Conservation (phyloP, 179 eudicot species). For the Drosera spatulata region DNA sequence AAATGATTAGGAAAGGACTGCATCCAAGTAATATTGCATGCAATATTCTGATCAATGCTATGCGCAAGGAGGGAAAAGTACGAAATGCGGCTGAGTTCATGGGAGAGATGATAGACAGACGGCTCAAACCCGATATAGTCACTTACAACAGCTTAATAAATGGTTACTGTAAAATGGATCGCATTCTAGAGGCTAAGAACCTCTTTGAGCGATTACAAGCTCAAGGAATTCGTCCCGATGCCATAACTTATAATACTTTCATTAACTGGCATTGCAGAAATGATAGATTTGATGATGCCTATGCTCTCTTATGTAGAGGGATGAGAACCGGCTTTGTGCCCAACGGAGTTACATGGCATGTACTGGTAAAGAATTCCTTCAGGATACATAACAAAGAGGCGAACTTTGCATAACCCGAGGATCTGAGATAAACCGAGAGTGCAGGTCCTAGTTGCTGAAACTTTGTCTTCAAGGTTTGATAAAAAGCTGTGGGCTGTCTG, state of each 20-base stretch:
- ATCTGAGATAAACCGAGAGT: no score
- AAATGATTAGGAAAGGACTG: constrained; percentile 59
- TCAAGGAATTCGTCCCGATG: constrained; percentile 63
- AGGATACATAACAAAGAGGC: background rate
- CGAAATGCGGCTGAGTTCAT: constrained; percentile 62
- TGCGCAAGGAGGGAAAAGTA: constrained; percentile 50
- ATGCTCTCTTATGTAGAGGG: constrained; percentile 51
- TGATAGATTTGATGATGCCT: constrained; percentile 52
- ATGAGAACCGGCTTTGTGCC: constrained; percentile 67
- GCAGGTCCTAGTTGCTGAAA: constrained; percentile 8
- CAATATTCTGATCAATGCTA: constrained; percentile 68
- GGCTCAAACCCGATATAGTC: constrained; percentile 73
- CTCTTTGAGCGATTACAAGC: constrained; percentile 41
- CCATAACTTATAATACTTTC: constrained; percentile 74
- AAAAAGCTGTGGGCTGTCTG: no score
- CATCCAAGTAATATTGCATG: constrained; percentile 39
- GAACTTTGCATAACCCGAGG: no score
- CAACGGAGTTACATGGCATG: constrained; percentile 62
- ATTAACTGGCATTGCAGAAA: constrained; percentile 54
- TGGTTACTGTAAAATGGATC: constrained; percentile 62
- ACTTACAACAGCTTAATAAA: constrained; percentile 76
- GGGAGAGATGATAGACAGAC: constrained; percentile 55
- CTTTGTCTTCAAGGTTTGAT: no score
- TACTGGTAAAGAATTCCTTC: constrained; percentile 39
- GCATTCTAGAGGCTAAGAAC: constrained; percentile 3